Conservation (phyloP, 139 green algal genomes). For the Dunaliella primolecta region DNA sequence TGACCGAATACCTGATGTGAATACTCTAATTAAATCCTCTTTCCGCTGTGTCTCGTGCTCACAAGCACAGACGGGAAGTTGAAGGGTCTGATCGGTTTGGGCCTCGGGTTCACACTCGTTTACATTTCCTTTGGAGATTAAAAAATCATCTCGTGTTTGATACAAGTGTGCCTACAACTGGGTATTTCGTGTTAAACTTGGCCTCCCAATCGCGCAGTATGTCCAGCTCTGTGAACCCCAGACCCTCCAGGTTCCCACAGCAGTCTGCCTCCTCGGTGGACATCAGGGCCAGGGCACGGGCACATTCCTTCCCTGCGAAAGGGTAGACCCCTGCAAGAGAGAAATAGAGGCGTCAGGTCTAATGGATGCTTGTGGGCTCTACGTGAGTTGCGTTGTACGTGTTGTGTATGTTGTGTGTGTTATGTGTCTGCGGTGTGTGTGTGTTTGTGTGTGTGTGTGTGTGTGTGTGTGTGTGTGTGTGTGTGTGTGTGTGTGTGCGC, state of each 20-base stretch:
- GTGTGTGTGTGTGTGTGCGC: background rate
- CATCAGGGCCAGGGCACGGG: conserved; percentile 75
- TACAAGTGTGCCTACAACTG: conserved; percentile 42
- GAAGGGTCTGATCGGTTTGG: too few relatives aligned
- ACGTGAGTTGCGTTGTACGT: background rate
- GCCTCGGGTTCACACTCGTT: too few relatives aligned
- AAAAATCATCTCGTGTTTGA: background rate
- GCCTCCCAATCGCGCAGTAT: conserved; percentile 71
- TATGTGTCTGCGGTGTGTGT: background rate
- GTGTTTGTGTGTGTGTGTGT: background rate
- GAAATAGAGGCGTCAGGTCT: too few relatives aligned
- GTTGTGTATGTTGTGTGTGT: background rate
- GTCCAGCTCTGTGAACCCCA: conserved; percentile 59
- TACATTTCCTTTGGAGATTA: too few relatives aligned
- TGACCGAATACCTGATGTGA: too few relatives aligned
- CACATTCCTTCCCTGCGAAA: conserved; percentile 79
- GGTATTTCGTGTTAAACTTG: conserved; percentile 74
- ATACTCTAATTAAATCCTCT: too few relatives aligned
- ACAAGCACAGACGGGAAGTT: too few relatives aligned
- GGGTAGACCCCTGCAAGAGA: conserved; percentile 65
- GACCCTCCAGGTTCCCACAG: conserved; percentile 55
- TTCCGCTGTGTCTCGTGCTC: too few relatives aligned
- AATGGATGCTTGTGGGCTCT: too few relatives aligned
- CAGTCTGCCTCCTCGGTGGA: conserved; percentile 71
- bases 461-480: background rate